Conservation (phyloP, 2,329 filamentous ascomycete species). For the Cryphonectria carpinicola region DNA sequence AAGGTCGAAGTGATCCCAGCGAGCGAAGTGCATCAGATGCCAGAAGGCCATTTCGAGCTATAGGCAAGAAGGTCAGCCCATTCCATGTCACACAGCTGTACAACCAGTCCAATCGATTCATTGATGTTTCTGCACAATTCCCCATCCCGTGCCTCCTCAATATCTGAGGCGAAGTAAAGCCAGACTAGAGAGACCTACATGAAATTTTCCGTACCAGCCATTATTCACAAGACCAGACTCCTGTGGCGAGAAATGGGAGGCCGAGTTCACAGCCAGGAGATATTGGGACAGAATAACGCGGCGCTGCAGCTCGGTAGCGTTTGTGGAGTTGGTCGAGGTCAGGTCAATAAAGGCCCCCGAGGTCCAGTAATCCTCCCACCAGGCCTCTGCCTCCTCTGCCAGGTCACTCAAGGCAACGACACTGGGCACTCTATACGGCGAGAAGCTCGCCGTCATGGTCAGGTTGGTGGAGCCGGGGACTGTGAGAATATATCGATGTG, state of each 20-base stretch:
- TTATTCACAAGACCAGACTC: conserved; percentile 54
- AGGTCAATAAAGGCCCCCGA: conserved; percentile 57
- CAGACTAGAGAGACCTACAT: conserved; percentile 36
- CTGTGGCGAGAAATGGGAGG: conserved; percentile 52
- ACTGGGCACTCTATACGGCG: conserved; percentile 32
- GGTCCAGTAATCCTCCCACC: conserved; percentile 56
- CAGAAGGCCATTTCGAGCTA: conserved; percentile 58
- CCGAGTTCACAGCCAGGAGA: conserved; percentile 55
- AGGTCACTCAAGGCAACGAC: conserved; percentile 36
- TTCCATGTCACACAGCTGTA: background rate
- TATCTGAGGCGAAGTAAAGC: background rate
- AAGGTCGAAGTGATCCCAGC: conserved; percentile 52
- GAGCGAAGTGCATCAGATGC: conserved; percentile 55
- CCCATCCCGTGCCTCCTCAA: background rate
- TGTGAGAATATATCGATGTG: conserved; percentile 49
- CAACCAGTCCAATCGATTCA: background rate
- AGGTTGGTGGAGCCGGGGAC: conserved; percentile 33
- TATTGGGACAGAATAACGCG: conserved; percentile 58
- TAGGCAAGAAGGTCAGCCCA: background rate
- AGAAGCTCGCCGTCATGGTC: conserved; percentile 40
- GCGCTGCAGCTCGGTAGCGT: conserved; percentile 55
- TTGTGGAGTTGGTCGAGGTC: conserved; percentile 41
- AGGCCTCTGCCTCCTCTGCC: conserved; percentile 40
- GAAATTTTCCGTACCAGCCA: conserved; percentile 61
- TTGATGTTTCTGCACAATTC: background rate